These are phyloP conservation scores for Syzygium oleosum DNA, from an alignment of 345 rosid species.

Conservation along the genomic window DNA sequence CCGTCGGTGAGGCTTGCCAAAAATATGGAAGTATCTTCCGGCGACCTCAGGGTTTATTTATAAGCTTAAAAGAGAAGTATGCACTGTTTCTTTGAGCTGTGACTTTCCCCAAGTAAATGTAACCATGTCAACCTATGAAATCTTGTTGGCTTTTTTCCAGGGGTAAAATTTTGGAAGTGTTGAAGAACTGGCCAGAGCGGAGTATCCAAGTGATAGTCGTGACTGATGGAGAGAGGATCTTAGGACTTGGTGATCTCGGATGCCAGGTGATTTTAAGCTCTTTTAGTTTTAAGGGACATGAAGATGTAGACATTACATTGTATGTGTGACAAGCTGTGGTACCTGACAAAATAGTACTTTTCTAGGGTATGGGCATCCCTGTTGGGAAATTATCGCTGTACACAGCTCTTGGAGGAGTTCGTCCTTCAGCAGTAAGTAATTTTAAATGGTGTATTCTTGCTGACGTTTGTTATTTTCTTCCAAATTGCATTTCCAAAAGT, in stretches of 20 bases:
- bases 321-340: not conserved
- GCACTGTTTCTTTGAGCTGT: not conserved
- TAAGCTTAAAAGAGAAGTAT: slow-evolving; percentile 89
- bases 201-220: slow-evolving; percentile 88
- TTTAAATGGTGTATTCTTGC: not conserved
- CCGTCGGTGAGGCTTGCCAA: slow-evolving; percentile 97
- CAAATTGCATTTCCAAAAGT: not conserved
- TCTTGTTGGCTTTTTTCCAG: slow-evolving; percentile 19
- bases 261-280: slow-evolving; percentile 59
- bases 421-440: slow-evolving; percentile 73
- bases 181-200: slow-evolving; percentile 91
- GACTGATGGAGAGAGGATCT: slow-evolving; percentile 88
- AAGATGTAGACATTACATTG: not conserved
- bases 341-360: not conserved
- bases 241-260: slow-evolving; percentile 97
- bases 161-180: slow-evolving; percentile 81
- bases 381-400: slow-evolving; percentile 78
- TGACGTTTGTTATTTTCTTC: not conserved
- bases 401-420: slow-evolving; percentile 89
- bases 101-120: not conserved
- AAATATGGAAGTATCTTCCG: slow-evolving; percentile 89
- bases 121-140: not conserved
- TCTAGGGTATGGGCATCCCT: slow-evolving; percentile 90
- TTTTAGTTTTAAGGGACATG: not conserved
- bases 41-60: slow-evolving; percentile 91